A percentile compares a stretch with the other conserved stretches of the same genome.
Evolutionary conservation across 345 rosid genomes (phyloP).

Genomic region (Syzygium oleosum): DNA sequence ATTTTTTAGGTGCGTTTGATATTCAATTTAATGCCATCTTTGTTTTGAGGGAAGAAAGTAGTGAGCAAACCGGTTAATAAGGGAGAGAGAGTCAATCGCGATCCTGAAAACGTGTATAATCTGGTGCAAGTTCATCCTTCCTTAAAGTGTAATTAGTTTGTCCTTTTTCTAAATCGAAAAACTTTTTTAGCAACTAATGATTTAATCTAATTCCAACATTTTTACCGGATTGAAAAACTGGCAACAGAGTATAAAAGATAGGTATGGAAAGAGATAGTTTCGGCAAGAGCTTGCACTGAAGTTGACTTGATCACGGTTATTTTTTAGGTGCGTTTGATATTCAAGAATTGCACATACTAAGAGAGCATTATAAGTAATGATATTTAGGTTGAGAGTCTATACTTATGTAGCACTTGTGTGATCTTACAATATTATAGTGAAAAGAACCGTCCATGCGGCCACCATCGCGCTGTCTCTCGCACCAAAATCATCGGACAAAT

Average conservation of each 20-base stretch:
- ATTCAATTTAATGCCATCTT: background rate
- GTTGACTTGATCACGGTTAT: background rate
- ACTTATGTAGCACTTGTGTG: background rate
- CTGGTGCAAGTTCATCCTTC: background rate
- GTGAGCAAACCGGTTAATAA: background rate
- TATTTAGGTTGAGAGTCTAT: background rate
- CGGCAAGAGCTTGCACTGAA: background rate
- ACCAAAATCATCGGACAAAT: background rate
- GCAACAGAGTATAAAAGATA: background rate
- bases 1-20: background rate
- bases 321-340: background rate
- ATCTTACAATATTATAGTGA: background rate
- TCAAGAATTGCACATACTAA: background rate
- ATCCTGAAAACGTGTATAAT: background rate
- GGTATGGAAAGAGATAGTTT: background rate
- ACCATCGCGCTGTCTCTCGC: background rate
- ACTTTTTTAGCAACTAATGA: background rate
- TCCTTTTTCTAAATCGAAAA: background rate
- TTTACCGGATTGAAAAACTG: background rate
- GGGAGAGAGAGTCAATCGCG: background rate
- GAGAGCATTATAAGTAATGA: background rate
- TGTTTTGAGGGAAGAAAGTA: background rate
- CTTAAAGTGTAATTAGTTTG: background rate
- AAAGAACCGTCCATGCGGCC: background rate
- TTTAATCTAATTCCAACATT: background rate